phyloP scores from a whole-genome alignment of 2,329 filamentous ascomycete genomes.

The Fusarium tricinctum region DNA sequence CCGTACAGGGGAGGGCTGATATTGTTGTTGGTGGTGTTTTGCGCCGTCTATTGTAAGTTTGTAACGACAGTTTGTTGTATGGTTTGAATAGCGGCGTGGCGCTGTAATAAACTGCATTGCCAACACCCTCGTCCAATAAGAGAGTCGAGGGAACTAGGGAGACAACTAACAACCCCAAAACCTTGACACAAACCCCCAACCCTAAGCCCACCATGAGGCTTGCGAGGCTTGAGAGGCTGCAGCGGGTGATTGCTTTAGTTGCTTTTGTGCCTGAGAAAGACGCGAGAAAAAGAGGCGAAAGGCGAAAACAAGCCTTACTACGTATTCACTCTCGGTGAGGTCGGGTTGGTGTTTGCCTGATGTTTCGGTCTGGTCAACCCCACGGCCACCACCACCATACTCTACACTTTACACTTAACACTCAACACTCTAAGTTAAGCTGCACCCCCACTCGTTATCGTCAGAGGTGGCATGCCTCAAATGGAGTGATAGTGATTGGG shows the following conservation, averaged over 20 bases:
- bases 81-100: constrained; percentile 21
- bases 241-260: constrained; percentile 26
- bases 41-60: constrained; percentile 2
- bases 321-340: neutral
- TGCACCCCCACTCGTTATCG: constrained; percentile 30
- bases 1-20: neutral
- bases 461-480: constrained; percentile 30
- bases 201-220: neutral
- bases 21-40: constrained; percentile 12
- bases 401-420: neutral
- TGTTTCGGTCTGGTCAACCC: constrained; percentile 17
- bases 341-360: constrained; percentile 3
- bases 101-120: constrained; percentile 12
- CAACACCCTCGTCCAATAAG: constrained; percentile 19
- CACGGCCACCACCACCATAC: constrained; percentile 10
- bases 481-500: constrained; percentile 24
- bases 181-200: neutral
- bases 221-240: constrained; percentile 32
- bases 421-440: no score
- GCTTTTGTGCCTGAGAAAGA: constrained; percentile 14
- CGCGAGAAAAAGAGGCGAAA: neutral
- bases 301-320: constrained; percentile 8
- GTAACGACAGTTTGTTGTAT: constrained; percentile 15
- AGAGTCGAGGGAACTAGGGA: constrained; percentile 34
- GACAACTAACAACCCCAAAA: constrained; percentile 23